phyloP scores from a whole-genome alignment of 257 asterid genomes.

The Penstemon newberryi region DNA sequence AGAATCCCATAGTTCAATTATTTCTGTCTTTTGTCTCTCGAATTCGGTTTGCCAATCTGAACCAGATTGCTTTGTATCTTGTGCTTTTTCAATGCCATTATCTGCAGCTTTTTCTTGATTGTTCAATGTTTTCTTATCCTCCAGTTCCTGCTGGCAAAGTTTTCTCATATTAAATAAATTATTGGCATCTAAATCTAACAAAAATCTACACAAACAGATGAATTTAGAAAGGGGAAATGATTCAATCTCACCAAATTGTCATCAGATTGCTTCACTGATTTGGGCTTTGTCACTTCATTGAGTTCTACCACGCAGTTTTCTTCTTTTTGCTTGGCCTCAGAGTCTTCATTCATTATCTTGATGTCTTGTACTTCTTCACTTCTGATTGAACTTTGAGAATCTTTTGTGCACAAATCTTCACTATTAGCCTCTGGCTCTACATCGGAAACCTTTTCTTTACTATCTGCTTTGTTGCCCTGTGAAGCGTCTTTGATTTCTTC shows the following conservation, averaged over 20 bases:
- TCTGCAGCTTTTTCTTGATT: constrained; percentile 21
- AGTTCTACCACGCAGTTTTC: neutral
- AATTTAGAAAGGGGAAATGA: neutral
- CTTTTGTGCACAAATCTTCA: constrained; percentile 14
- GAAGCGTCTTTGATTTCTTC: constrained; percentile 23
- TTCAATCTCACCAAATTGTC: constrained; percentile 32
- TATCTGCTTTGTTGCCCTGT: constrained; percentile 22
- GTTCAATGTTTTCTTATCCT: constrained; percentile 3
- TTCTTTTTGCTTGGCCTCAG: constrained; percentile 8
- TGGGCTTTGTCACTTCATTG: constrained; percentile 21
- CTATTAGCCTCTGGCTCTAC: constrained; percentile 20
- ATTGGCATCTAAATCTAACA: neutral
- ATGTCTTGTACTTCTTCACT: constrained; percentile 21
- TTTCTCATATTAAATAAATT: neutral
- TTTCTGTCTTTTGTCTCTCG: constrained; percentile 52
- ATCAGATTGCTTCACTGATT: constrained; percentile 28
- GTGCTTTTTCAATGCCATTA: constrained; percentile 24
- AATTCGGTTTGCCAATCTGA: constrained; percentile 43
- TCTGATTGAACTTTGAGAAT: constrained; percentile 21
- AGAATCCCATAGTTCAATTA: constrained; percentile 54
- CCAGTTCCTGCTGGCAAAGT: constrained; percentile 7
- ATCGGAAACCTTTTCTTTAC: constrained; percentile 18
- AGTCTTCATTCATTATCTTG: constrained; percentile 22
- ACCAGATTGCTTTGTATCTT: constrained; percentile 28
- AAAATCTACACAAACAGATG: neutral